phyloP scores from a whole-genome alignment of 345 rosid species.

The Diplotaxis tenuifolia region DNA sequence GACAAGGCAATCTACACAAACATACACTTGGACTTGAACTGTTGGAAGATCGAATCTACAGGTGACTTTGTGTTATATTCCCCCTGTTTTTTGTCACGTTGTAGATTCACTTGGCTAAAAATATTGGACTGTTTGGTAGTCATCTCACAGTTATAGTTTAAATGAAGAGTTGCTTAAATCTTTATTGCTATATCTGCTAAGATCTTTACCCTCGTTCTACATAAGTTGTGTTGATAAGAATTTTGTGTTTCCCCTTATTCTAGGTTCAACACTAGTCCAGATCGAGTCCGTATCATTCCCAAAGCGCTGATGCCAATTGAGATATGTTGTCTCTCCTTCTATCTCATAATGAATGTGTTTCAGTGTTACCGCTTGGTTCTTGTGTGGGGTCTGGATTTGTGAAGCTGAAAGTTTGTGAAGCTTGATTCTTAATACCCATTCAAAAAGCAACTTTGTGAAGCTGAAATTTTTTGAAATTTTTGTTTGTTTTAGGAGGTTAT shows the following conservation, averaged over 20 bases:
- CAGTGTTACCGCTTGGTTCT: neutral
- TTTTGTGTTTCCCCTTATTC: constrained; percentile 30
- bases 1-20: constrained; percentile 64
- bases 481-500: constrained; percentile 68
- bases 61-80: constrained; percentile 41
- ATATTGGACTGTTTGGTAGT: no score
- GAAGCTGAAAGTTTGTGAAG: constrained; percentile 78
- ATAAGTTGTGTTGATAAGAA: neutral
- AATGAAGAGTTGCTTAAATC: no score
- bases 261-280: no score
- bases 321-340: constrained; percentile 46
- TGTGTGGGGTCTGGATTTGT: neutral
- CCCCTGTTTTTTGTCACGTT: neutral
- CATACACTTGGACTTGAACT: constrained; percentile 67
- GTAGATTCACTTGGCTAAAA: no score
- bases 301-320: constrained; percentile 90
- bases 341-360: constrained; percentile 4
- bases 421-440: constrained; percentile 10
- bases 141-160: no score
- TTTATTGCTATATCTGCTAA: neutral
- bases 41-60: constrained; percentile 76
- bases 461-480: constrained; percentile 9
- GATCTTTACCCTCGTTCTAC: neutral
- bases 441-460: neutral
- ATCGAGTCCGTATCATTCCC: no score